Evolutionary conservation across 495 filamentous ascomycete genomes (phyloP).

Genomic region (Daldinia decipiens): DNA sequence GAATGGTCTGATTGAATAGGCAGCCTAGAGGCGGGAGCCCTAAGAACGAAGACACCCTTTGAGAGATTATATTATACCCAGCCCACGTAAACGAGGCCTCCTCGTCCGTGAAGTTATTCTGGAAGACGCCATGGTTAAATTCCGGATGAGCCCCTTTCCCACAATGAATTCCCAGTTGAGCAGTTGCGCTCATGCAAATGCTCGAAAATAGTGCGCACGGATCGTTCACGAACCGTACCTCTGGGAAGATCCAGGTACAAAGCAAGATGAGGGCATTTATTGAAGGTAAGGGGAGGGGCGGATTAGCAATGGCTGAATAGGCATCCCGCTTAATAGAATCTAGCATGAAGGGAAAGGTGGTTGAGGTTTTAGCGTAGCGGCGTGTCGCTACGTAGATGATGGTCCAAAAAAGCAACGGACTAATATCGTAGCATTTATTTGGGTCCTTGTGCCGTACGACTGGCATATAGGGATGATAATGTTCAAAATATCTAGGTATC

Average conservation of each 20-base stretch:
- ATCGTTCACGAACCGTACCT: slow-evolving; percentile 56
- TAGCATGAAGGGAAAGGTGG: slow-evolving; percentile 53
- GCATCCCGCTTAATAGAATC: slow-evolving; percentile 54
- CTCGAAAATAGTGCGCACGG: slow-evolving; percentile 54
- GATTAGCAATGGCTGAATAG: slow-evolving; percentile 48
- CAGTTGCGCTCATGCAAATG: slow-evolving; percentile 53
- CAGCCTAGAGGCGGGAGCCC: slow-evolving; percentile 53
- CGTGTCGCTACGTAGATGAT: slow-evolving; percentile 57
- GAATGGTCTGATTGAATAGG: slow-evolving; percentile 56
- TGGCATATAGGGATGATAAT: slow-evolving; percentile 58
- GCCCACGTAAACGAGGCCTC: slow-evolving; percentile 58
- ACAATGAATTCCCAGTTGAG: slow-evolving; percentile 56
- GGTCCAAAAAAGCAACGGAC: slow-evolving; percentile 57
- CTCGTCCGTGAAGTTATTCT: slow-evolving; percentile 53
- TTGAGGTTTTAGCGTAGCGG: slow-evolving; percentile 54
- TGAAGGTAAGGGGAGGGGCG: slow-evolving; percentile 51
- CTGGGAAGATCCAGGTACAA: slow-evolving; percentile 56
- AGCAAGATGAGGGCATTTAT: slow-evolving; percentile 58
- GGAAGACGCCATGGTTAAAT: slow-evolving; percentile 48
- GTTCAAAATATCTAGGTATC: slow-evolving; percentile 51
- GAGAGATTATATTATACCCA: slow-evolving; percentile 56
- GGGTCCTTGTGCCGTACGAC: slow-evolving; percentile 53
- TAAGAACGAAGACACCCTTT: slow-evolving; percentile 53
- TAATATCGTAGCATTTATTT: slow-evolving; percentile 52
- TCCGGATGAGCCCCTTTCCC: slow-evolving; percentile 55